Evolutionary conservation across 2,329 filamentous ascomycete genomes (phyloP).

Genomic region (Dactylellina sp.): DNA sequence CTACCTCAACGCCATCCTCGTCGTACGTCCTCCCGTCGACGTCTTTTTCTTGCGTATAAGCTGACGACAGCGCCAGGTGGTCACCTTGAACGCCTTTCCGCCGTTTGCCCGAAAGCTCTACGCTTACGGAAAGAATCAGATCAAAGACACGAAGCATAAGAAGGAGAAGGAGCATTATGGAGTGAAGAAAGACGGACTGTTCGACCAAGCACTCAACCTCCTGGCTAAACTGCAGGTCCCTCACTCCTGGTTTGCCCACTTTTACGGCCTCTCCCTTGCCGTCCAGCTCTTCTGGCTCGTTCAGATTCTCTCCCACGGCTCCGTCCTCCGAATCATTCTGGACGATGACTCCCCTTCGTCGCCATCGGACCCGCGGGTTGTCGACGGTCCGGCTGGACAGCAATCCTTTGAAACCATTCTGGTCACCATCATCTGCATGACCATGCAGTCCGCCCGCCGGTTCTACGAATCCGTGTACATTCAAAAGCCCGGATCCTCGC

Average conservation of each 20-base stretch:
- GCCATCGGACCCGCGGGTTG: slow-evolving; percentile 48
- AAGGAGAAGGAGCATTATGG: too few species aligned
- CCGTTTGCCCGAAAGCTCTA: slow-evolving; percentile 44
- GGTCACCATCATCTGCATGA: slow-evolving; percentile 78
- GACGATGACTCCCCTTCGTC: slow-evolving; percentile 61
- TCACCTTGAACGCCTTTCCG: slow-evolving; percentile 46
- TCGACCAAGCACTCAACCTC: slow-evolving; percentile 65
- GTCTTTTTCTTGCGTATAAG: neutral
- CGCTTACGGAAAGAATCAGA: slow-evolving; percentile 52
- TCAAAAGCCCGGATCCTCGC: slow-evolving; percentile 72
- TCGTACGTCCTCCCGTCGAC: slow-evolving; percentile 21
- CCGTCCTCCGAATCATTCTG: slow-evolving; percentile 68
- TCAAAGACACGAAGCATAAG: slow-evolving; percentile 42
- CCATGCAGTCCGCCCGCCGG: slow-evolving; percentile 78
- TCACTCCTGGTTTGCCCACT: slow-evolving; percentile 89
- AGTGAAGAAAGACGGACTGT: neutral
- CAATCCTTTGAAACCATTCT: slow-evolving; percentile 65
- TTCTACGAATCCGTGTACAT: slow-evolving; percentile 79
- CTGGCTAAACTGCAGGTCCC: slow-evolving; percentile 75
- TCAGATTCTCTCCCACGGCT: slow-evolving; percentile 72
- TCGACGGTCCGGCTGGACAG: slow-evolving; percentile 59
- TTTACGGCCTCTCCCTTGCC: slow-evolving; percentile 79
- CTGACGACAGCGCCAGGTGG: slow-evolving; percentile 30
- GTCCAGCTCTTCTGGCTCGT: slow-evolving; percentile 80
- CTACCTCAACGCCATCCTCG: slow-evolving; percentile 51